Evolutionary conservation across 1,284 basidiomycete genomes (phyloP), one percentile per base, ranked within the genome.

Genomic region (Trichosporon sp.): DNA sequence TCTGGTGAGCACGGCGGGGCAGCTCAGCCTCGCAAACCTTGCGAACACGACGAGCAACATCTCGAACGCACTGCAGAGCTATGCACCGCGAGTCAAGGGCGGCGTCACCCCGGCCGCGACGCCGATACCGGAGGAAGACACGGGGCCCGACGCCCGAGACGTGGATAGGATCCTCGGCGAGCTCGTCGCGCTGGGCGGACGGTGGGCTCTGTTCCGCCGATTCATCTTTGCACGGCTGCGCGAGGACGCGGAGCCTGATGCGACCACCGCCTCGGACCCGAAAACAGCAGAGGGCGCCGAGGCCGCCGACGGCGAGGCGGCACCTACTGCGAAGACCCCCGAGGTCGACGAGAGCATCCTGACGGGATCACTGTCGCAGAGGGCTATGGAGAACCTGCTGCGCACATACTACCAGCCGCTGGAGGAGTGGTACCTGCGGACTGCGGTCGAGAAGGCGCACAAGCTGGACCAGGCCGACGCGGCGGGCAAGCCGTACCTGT

Each of bases 381-480:
- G 75, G 42, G 83, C 89, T 7, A 90, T 98, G 68, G 87, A 91
- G 29, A 86, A 88, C 67, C 84, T 95, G 62, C 86, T 95, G 34
- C 83, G 82, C 8, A 87, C 87, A 18, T 94, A 91, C 77, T 98
- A 97, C 78, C 86, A 90, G 44, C 94, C 95, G 1, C 85, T 99
- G 69, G 96, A 99, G 80, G 84, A 90, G 3, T 98, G 95, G 95
- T 98, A 95, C 81, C 87, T 91, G 18, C 89, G 92, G n/a, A 89
- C 88, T 12, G 90, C 89, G 68, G 89, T 97, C 62, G 92, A 96
- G 77, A 95, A 95, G 86, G 84, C 85, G 0, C 84, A 86, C 72
- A 80, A 82, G 42, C 78, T 89, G 12, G 92, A 96, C 80, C 81
- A 87, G 27, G 87, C 90, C 1, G 89, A 92, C 74, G 74, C 82